Evolutionary conservation across 495 filamentous ascomycete species (phyloP), one percentile per base, ranked within the genome.

Genomic region (Trichoderma parareesei): DNA sequence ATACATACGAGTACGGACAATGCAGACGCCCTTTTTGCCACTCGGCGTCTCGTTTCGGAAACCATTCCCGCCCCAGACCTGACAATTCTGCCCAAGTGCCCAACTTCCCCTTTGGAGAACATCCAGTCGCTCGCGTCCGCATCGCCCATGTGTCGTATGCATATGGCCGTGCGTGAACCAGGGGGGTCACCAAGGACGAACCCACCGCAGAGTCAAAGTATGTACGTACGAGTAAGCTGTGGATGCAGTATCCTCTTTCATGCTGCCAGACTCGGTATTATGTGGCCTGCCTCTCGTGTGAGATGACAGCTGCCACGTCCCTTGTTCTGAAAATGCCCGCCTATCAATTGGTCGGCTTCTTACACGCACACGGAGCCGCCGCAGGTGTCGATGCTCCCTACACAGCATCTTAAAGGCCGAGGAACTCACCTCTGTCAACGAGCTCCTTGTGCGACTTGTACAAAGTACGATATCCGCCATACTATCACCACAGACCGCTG

Each of bases 221-320:
- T 27, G 27, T 27, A 27, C 27, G 27, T 27, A 27, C 27, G 20
- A 57, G 53, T 57, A 57, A 57, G 53, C 53, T 57, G 53, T 18
- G 53, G 33, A 57, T 57, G 53, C 53, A 35, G 53, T 57, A 20
- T 57, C 20, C 53, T 57, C 53, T 33, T 57, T 33, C 33, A 33
- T 35, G 11, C 20, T 57, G 53, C 53, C 53, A 57, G 10, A 57
- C 11, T 37, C 53, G 18, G 53, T 10, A 37, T 57, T 10, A 37
- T 57, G 53, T 35, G 3, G 48, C 48, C 48, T 55, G 48, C 20
- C 53, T 57, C 53, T 57, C 53, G 9, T 57, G 53, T 57, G 53
- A 35, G 53, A 57, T 57, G 53, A 57, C 53, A 57, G 53, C 53
- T 57, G 53, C 27, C 4, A 33, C 3, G 53, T 57, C 53, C 27